Conservation (phyloP, 1,139 yeast genomes). For the Yamadazyma mexicana region DNA sequence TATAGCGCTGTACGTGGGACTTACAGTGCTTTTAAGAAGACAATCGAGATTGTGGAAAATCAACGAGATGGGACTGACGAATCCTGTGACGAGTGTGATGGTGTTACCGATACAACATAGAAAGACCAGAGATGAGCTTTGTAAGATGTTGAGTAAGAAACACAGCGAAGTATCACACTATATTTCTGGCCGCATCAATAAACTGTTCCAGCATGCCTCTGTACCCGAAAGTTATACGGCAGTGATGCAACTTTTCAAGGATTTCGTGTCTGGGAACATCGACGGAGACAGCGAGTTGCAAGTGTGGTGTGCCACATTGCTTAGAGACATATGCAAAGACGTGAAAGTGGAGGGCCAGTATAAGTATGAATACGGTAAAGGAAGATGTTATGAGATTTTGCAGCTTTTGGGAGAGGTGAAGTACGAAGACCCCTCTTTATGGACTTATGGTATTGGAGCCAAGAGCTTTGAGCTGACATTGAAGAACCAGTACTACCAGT, state of each 20-base stretch:
- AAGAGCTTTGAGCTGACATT: conserved; percentile 24
- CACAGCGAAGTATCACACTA: conserved; percentile 20
- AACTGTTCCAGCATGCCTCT: conserved; percentile 7
- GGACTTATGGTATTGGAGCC: conserved; percentile 39
- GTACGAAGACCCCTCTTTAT: conserved; percentile 48
- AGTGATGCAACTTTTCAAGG: conserved; percentile 44
- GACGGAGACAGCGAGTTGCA: conserved; percentile 39
- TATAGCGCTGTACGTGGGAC: conserved; percentile 41
- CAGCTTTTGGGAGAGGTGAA: conserved; percentile 11
- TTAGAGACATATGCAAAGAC: conserved; percentile 31
- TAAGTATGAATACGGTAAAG: conserved; percentile 44
- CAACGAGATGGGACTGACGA: conserved; percentile 27
- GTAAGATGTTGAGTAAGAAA: conserved; percentile 11
- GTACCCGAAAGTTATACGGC: conserved; percentile 30
- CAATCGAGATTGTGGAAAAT: conserved; percentile 49
- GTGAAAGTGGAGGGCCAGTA: conserved; percentile 29
- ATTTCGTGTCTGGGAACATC: conserved; percentile 51
- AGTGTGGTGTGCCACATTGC: conserved; percentile 36
- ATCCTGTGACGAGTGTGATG: conserved; percentile 47
- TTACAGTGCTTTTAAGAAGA: conserved; percentile 45
- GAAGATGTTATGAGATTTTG: conserved; percentile 51
- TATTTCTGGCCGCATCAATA: conserved; percentile 18
- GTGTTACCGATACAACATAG: conserved; percentile 45
- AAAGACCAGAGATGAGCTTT: conserved; percentile 7
- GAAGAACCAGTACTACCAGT: conserved; percentile 44